Percentiles rank a stretch among this genome's conserved stretches.
Conservation (phyloP, 2,329 filamentous ascomycete species). For the Lizonia empirigonia region DNA sequence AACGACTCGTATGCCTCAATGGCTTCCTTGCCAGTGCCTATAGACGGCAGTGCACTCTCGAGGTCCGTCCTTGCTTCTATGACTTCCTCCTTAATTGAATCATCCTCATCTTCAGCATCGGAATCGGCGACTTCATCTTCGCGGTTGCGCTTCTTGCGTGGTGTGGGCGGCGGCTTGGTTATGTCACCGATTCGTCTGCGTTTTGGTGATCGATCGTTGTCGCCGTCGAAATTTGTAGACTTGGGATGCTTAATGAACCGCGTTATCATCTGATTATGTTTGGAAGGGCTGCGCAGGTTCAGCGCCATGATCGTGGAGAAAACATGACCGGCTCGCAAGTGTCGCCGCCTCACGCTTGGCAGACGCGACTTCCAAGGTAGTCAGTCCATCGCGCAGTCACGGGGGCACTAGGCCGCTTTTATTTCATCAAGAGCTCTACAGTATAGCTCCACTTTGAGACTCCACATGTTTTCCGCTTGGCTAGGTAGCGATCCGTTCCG, state of each 20-base stretch:
- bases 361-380: slow-evolving; percentile 17
- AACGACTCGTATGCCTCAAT: slow-evolving; percentile 80
- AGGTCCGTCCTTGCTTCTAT: slow-evolving; percentile 65
- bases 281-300: slow-evolving; percentile 49
- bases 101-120: slow-evolving; percentile 48
- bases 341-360: slow-evolving; percentile 2
- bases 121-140: slow-evolving; percentile 47
- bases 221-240: slow-evolving; percentile 52
- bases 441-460: background rate
- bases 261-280: slow-evolving; percentile 57
- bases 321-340: slow-evolving; percentile 1
- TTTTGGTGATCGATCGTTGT: slow-evolving; percentile 50
- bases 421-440: background rate
- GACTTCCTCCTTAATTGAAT: slow-evolving; percentile 32
- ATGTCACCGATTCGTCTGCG: slow-evolving; percentile 46
- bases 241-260: slow-evolving; percentile 51
- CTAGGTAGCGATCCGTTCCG: background rate
- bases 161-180: slow-evolving; percentile 29
- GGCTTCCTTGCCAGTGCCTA: slow-evolving; percentile 69
- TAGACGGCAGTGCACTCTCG: slow-evolving; percentile 71
- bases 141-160: slow-evolving; percentile 29
- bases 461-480: slow-evolving; percentile 2
- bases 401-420: slow-evolving; percentile 11
- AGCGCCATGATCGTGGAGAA: slow-evolving; percentile 40
- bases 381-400: slow-evolving; percentile 23